Base-by-base conservation (phyloP, 2,329 filamentous ascomycete species). In the Trichoderma sp. region DNA sequence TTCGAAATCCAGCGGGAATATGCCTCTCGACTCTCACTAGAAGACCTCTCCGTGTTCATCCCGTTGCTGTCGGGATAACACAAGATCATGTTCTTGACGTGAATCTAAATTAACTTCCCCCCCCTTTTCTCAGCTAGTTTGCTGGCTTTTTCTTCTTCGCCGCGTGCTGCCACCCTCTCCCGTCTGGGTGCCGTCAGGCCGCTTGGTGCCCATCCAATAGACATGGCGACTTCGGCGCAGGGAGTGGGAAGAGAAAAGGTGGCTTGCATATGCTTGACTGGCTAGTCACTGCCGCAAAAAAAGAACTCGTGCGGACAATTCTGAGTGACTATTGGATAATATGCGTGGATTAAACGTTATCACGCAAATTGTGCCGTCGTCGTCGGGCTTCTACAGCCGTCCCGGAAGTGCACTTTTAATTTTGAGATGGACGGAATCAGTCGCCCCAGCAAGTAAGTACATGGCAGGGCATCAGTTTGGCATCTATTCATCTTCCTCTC, bases 211-310 rank as follows among this genome's bases (percentile, higher is more conserved):
- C 30, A 20, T 30, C 64, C 64, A 67, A 67, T 67, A 17, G 32
- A 39, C 23, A 17, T 20, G 50, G 32, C 17, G 36, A 28, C 34
- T 63, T 36, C 15, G 1, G 50, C 13, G 20, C n/a, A 36, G 47
- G 30, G 64, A 50, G 28, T 47, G 15, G 32, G 36, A 43, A 62
- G 57, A 26, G 59, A 28, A 43, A 62, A 36, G 47, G 15, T 67
- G 64, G 64, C 64, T 67, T 67, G 64, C 64, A 67, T 67, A 30
- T 30, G 30, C 32, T 57, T 67, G 50, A 58, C 15, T 20, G 50
- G 64, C 8, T 32, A 28, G 17, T 26, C 17, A 20, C 32, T 26
- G 30, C 8, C 6, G n/a, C 47, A 12, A 9, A 50, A 23, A 53
- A 53, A 13, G 20, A 50, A 12, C 20, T 53, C 47, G 20, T 23